phyloP scores from a whole-genome alignment of 1,284 basidiomycete genomes.

The Meripilus lineatus region DNA sequence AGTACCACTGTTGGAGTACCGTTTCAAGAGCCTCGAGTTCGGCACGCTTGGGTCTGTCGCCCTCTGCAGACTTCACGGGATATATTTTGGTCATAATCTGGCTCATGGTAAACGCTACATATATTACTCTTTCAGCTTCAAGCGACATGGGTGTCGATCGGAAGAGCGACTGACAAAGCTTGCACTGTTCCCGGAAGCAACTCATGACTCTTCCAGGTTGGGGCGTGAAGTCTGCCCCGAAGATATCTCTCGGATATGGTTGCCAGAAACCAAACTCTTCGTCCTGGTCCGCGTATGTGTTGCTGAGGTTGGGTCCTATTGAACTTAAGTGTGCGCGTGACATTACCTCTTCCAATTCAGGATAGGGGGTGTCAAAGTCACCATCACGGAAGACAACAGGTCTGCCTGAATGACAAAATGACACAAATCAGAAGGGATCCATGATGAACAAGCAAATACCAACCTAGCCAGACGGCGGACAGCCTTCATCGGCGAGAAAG shows the following conservation, averaged over 20 bases:
- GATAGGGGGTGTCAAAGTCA: conserved; percentile 71
- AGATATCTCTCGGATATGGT: conserved; percentile 36
- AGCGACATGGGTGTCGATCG: conserved; percentile 1
- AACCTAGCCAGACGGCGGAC: conserved; percentile 27
- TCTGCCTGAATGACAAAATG: conserved; percentile 46
- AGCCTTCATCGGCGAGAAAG: conserved; percentile 15
- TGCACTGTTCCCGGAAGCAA: conserved; percentile 56
- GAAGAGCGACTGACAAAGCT: conserved; percentile 45
- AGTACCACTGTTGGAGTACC: conserved; percentile 73
- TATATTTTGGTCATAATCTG: conserved; percentile 71
- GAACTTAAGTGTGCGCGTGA: neutral
- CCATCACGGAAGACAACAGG: conserved; percentile 67
- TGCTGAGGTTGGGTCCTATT: neutral
- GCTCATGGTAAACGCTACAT: conserved; percentile 54
- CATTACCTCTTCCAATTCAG: conserved; percentile 47
- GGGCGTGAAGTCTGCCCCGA: conserved; percentile 39
- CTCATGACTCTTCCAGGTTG: conserved; percentile 45
- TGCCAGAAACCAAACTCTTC: conserved; percentile 58
- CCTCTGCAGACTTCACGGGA: conserved; percentile 51
- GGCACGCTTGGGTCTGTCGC: conserved; percentile 40
- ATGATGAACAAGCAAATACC: neutral
- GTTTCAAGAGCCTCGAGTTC: conserved; percentile 56
- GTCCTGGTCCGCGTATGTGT: conserved; percentile 30
- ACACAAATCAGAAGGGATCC: neutral
- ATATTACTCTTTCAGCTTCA: neutral